Evolutionary conservation across 73 alveolate genomes (phyloP).

Genomic region (Paramecium tetraurelia): DNA sequence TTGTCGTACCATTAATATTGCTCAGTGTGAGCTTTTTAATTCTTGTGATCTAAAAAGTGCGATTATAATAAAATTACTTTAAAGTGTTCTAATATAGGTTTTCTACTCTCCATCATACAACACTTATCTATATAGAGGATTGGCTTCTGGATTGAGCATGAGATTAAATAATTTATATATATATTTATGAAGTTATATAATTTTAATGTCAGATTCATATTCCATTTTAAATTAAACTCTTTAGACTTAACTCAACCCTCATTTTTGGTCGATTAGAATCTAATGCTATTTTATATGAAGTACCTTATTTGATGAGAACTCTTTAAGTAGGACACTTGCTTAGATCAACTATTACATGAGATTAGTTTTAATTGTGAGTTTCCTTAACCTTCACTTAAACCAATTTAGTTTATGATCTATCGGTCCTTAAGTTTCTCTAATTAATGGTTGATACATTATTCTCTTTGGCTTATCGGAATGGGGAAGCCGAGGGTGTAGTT

Average conservation of each 20-base stretch:
- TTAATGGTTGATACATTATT: not conserved
- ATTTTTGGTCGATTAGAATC: not conserved
- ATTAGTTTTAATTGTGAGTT: not conserved
- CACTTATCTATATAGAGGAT: not conserved
- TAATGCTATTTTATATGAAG: not conserved
- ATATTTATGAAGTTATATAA: not conserved
- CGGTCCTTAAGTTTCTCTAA: not conserved
- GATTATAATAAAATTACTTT: not conserved
- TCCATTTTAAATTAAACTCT: not conserved
- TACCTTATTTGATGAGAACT: not conserved
- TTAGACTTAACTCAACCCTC: not conserved
- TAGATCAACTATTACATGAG: not conserved
- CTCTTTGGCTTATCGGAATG: not conserved
- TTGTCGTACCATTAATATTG: not conserved
- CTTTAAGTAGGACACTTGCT: not conserved
- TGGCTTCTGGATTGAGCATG: slow-evolving; percentile 8
- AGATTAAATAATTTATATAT: not conserved
- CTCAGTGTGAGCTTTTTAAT: not conserved
- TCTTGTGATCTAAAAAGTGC: not conserved
- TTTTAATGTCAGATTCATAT: not conserved
- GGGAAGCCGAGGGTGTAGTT: not conserved
- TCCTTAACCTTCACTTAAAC: not conserved
- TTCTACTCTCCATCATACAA: not conserved
- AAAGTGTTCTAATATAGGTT: not conserved
- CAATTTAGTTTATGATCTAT: not conserved